These are phyloP conservation scores for Ascochyta lentis DNA, from an alignment of 2,329 filamentous ascomycete species.

Conservation along the genomic window DNA sequence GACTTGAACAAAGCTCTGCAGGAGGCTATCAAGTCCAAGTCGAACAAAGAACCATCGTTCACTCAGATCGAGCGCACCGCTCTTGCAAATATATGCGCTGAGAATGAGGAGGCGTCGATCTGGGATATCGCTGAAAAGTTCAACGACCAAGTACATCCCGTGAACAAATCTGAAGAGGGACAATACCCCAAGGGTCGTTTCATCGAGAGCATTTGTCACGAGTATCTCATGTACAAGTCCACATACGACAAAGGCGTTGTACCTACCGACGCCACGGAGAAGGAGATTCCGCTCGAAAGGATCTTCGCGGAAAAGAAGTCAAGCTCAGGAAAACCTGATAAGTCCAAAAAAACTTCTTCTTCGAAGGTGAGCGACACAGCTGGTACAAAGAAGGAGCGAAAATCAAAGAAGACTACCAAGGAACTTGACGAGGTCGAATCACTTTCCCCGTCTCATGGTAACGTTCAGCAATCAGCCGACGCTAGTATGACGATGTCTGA, in stretches of 20 bases:
- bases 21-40: slow-evolving; percentile 25
- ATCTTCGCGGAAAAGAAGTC: background rate
- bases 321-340: background rate
- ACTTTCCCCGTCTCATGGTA: too few relatives aligned
- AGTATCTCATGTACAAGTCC: slow-evolving; percentile 34
- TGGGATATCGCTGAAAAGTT: slow-evolving; percentile 34
- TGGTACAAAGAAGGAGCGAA: background rate
- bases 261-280: slow-evolving; percentile 1
- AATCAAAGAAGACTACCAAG: background rate
- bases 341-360: background rate
- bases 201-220: slow-evolving; percentile 35
- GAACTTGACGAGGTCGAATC: too few relatives aligned
- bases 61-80: slow-evolving; percentile 30
- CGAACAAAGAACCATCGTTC: slow-evolving; percentile 20
- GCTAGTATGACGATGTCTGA: too few relatives aligned
- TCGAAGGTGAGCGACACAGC: background rate
- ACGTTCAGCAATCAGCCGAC: too few relatives aligned
- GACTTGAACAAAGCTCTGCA: slow-evolving; percentile 36
- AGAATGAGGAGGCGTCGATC: slow-evolving; percentile 31
- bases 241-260: slow-evolving; percentile 28
- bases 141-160: slow-evolving; percentile 18
- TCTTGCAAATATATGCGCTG: slow-evolving; percentile 22
- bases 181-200: slow-evolving; percentile 26
- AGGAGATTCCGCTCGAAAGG: background rate
- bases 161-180: slow-evolving; percentile 14